phyloP scores from a whole-genome alignment of 1,284 basidiomycete species.

The Anthracocystis setariae region DNA sequence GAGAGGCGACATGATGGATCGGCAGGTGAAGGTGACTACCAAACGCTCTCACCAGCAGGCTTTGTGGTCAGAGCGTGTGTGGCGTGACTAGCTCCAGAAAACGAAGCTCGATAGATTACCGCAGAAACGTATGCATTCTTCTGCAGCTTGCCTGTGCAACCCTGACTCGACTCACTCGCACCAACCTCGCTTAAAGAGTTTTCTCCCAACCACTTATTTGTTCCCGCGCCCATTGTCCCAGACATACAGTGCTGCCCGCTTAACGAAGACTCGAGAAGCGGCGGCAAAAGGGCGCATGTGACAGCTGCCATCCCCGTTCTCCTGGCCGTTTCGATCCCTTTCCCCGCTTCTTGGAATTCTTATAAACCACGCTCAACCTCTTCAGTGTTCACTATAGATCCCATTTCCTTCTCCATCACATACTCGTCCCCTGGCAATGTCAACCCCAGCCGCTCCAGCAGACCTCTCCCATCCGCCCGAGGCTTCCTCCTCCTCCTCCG shows the following conservation, averaged over 20 bases:
- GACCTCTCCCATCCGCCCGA: constrained; percentile 18
- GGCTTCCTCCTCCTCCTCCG: constrained; percentile 20
- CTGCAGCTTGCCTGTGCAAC: not conserved
- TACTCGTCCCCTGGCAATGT: constrained; percentile 8
- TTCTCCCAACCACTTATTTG: not conserved
- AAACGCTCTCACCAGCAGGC: no score
- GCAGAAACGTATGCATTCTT: no score
- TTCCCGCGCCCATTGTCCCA: not conserved
- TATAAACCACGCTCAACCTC: not conserved
- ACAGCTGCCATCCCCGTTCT: constrained; percentile 1
- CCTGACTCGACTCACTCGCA: constrained; percentile 32
- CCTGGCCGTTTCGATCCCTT: not conserved
- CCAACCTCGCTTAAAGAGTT: constrained; percentile 20
- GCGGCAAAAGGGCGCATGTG: constrained; percentile 4
- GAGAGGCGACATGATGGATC: no score
- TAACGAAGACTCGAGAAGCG: not conserved
- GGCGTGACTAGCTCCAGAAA: no score
- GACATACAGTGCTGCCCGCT: no score
- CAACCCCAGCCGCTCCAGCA: constrained; percentile 13
- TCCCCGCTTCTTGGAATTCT: not conserved
- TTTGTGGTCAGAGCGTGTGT: no score
- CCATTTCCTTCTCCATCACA: not conserved
- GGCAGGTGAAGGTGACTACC: no score
- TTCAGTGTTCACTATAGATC: no score
- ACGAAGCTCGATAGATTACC: no score